A percentile compares a stretch with the other conserved stretches of the same genome.
Conservation (phyloP, 139 green algal genomes). For the Haematococcus lacustris region DNA sequence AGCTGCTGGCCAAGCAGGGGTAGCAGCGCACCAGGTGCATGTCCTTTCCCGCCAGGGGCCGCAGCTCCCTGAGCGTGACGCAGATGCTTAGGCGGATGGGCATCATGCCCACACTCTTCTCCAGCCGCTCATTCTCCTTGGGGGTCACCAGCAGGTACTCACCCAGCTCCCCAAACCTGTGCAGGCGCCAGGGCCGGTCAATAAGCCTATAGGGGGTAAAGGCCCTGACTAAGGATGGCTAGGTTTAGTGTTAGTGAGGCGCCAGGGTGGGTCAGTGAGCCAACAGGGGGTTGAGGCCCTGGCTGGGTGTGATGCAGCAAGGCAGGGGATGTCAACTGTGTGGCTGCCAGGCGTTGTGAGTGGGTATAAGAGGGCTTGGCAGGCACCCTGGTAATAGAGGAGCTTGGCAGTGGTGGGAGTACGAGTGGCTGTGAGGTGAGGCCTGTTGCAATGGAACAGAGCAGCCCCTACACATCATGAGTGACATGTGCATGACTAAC, state of each 20-base stretch:
- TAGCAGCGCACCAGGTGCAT: no score
- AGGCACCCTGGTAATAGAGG: no score
- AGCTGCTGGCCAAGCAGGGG: no score
- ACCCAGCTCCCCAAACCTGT: constrained; percentile 28
- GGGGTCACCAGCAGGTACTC: constrained; percentile 23
- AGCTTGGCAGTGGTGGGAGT: no score
- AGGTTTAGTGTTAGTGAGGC: neutral
- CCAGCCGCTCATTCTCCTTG: constrained; percentile 20
- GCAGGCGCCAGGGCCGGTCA: neutral
- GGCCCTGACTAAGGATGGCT: neutral
- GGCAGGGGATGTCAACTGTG: neutral
- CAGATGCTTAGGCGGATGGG: constrained; percentile 27
- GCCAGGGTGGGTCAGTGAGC: neutral
- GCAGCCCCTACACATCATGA: no score
- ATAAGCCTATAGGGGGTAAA: neutral
- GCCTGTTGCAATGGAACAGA: no score
- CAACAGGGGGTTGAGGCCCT: neutral
- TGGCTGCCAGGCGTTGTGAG: constrained; percentile 9
- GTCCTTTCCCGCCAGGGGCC: constrained; percentile 13
- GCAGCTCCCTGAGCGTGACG: constrained; percentile 35
- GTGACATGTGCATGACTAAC: no score
- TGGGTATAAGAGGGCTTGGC: no score
- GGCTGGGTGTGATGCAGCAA: neutral
- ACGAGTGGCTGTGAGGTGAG: no score
- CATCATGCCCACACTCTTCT: constrained; percentile 11